Evolutionary conservation across 345 rosid genomes (phyloP), one percentile per base, ranked within the genome.

Genomic region (Camelina neglecta): DNA sequence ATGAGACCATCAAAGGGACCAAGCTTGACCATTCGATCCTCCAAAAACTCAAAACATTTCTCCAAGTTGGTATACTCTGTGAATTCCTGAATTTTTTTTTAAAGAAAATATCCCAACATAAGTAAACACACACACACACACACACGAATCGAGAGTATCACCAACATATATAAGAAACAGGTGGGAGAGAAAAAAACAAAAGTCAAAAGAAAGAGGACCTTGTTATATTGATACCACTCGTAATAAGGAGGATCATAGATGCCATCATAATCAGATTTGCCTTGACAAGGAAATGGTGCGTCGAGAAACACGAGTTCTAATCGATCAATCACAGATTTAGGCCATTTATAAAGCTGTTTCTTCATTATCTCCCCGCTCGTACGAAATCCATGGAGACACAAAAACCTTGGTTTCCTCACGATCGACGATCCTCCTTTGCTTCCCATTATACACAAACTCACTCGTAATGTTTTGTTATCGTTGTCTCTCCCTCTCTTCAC

Each of bases 171-270:
- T 29, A 29, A 4, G 50, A 50, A 44, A 23, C 4, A 6, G 48
- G 31, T 29, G 18, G 48, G 3, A 18, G 0, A 0, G 5, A 29
- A 29, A 29, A 29, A 29, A 29, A 3, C 29, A 0, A 1, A n/a
- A 42, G 3, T 29, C 1, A 2, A 12, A 47, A 18, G 18, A 15
- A 0, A 9, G 2, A 90, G 5, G 31, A 29, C 98, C 93, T 89
- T 86, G 81, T 93, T 86, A 81, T 88, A 89, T 50, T 93, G 98
- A 79, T 89, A 93, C 98, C 97, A 93, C 81, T 93, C 98, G 80
- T 89, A 91, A 60, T 90, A 93, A 63, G 98, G 98, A 85, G 98
- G 95, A 67, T 91, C 93, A 48, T 91, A 93, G 75, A 93, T 85
- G 3, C 96, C 92, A 69, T 93, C 87, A 41, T 91, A 93, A 59